Evolutionary conservation across 257 asterid species (phyloP), one percentile per base, ranked within the genome.

Genomic region (Lavandula angustifolia): DNA sequence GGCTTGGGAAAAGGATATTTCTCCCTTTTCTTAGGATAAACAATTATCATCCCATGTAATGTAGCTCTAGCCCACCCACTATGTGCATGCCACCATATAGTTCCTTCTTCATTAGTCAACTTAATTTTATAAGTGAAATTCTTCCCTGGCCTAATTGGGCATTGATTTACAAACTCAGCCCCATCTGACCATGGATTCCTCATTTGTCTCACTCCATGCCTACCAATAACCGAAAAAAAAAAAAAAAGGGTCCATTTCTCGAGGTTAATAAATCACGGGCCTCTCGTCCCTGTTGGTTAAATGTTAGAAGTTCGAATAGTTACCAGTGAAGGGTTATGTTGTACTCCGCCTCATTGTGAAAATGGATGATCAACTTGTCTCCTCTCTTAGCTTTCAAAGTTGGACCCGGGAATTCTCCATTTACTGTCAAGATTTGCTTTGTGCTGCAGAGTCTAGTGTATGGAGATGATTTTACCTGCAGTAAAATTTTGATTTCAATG

Each of bases 21-120:
- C 4, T 54, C 29, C 27, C 76, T 76, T 0, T 8, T 18, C 31
- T 55, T 64, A 2, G 83, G 85, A 53, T 54, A 70, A 18, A 81
- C 72, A 49, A 82, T 75, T 48, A 82, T 62, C 54, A 75, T 46
- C 11, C 88, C 85, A 72, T 82, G 78, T 1, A 82, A 53, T 0
- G 88, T 79, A 47, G 88, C 88, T 57, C 88, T 77, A 3, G 82
- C 81, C 87, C 87, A 82, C 4, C 79, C 80, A 69, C 79, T 79
- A 31, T 82, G 87, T 46, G 85, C 87, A 59, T 82, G 87, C 87
- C 85, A 82, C 87, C 87, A 82, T 2, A 79, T 9, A 0, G 83
- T 82, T 16, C 87, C 87, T 69, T 82, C 87, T 74, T 82, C 83
- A 27, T 8, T 44, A 42, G 73, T 72, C 58, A 82, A 66, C 10